Evolutionary conservation across 441 rosid genomes (phyloP), one percentile per base, ranked within the genome.

Genomic region (Populus tomentosa): DNA sequence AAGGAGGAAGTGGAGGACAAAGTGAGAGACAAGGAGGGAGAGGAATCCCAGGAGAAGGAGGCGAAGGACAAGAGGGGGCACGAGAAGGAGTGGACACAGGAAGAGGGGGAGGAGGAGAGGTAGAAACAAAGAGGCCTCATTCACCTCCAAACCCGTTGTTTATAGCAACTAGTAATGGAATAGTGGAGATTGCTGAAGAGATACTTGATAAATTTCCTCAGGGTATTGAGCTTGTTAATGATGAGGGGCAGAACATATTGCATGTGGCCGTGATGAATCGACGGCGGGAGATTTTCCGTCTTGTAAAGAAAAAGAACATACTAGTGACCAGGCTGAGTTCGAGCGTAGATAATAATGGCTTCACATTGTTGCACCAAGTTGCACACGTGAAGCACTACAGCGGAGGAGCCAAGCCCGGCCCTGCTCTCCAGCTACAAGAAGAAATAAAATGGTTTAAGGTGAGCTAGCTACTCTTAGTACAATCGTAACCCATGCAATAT

Each of bases 361-460:
- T 63, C 74, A 77, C 85, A 65, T 13, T 78, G 8, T 72, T 80
- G 70, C 85, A 84, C 61, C 66, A 70, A 30, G 78, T 76, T 56
- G 82, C 83, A 13, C n/a, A 40, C 42, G 80, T n/a, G 13, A 7
- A 46, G 50, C 70, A 50, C 59, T 67, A 80, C 33, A 1, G 0
- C 28, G 78, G 63, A 10, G 81, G 76, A 71, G 35, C 62, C 20
- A 64, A 3, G 26, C 72, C 80, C 1, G 73, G 74, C 6, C 66
- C 75, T 62, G 81, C 72, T 10, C 69, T 79, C 66, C 67, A 81
- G 38, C 69, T 81, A 7, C 74, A 77, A 56, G 74, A 69, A 10
- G 86, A 84, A 64, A 23, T 74, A 64, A n/a, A 50, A 32, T 81
- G 82, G 84, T 84, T 67, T 20, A 7, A 74, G 73, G 86, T 82